A percentile compares a stretch with the other conserved stretches of the same genome.
Evolutionary conservation across 805 yeast species (phyloP).

Genomic region (Lipomyces anomalus): DNA sequence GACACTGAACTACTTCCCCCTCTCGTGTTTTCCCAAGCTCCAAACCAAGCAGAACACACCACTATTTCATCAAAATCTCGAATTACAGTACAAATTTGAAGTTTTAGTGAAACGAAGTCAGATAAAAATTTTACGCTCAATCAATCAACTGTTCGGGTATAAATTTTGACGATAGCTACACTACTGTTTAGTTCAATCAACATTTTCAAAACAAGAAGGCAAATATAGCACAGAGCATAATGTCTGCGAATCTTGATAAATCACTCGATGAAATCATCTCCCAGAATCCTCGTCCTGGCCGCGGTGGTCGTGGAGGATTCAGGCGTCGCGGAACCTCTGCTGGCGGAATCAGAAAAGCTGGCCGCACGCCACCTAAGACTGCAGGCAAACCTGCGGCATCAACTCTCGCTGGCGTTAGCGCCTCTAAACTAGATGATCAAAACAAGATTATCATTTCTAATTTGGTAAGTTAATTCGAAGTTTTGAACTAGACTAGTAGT

Average conservation of each 20-base stretch:
- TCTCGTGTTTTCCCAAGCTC: too few species aligned
- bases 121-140: too few species aligned
- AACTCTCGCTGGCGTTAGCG: constrained; percentile 31
- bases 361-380: constrained; percentile 8
- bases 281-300: constrained; percentile 37
- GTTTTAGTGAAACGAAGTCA: too few species aligned
- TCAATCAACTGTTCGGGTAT: too few species aligned
- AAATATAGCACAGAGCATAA: too few species aligned
- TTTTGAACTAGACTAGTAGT: background rate
- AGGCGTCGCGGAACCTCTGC: constrained; percentile 15
- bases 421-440: constrained; percentile 37
- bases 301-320: constrained; percentile 21
- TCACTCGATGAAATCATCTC: constrained; percentile 93
- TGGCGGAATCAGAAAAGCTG: constrained; percentile 31
- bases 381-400: constrained; percentile 31
- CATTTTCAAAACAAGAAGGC: too few species aligned
- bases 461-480: constrained; percentile 38
- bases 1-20: too few species aligned
- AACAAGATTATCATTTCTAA: constrained; percentile 81
- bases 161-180: too few species aligned
- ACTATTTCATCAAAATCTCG: too few species aligned
- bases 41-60: too few species aligned
- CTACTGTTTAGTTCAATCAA: too few species aligned
- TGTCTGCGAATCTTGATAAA: constrained; percentile 83
- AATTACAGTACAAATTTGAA: too few species aligned